Percentiles rank a stretch among this genome's conserved stretches.
These are phyloP conservation scores for Thalassiosira mediterranea DNA, from an alignment of 352 stramenopile species.

Conservation along the genomic window DNA sequence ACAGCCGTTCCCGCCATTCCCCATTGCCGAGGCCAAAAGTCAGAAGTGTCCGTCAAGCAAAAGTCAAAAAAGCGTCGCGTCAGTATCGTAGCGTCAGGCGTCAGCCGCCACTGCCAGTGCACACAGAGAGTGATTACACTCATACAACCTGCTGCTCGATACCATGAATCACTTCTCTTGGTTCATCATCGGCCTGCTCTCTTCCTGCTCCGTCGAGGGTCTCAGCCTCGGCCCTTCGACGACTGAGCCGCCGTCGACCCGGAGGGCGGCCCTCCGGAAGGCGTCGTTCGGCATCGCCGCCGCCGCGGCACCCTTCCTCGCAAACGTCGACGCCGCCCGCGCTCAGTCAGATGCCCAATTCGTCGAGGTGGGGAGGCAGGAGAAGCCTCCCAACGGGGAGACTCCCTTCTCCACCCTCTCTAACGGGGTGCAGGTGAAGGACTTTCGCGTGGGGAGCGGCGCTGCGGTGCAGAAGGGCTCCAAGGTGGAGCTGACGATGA, in stretches of 20 bases:
- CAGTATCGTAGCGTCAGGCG: too few relatives aligned
- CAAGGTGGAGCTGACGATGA: constrained; percentile 65
- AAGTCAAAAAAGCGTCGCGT: too few relatives aligned
- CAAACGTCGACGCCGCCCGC: not conserved
- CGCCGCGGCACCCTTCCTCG: not conserved
- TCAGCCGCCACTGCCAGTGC: too few relatives aligned
- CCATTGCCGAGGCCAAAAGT: too few relatives aligned
- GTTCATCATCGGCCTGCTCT: constrained; percentile 4
- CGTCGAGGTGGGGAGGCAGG: constrained; percentile 38
- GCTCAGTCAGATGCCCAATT: constrained; percentile 34
- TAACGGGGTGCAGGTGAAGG: constrained; percentile 77
- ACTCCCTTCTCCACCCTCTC: constrained; percentile 59
- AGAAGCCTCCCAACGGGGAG: constrained; percentile 43
- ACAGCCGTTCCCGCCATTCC: too few relatives aligned
- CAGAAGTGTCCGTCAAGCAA: too few relatives aligned
- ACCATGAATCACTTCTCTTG: constrained; percentile 12
- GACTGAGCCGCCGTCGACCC: not conserved
- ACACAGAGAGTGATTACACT: too few relatives aligned
- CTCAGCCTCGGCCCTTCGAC: not conserved
- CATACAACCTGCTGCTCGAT: not conserved
- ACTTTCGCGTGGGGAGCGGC: constrained; percentile 51
- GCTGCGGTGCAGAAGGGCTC: constrained; percentile 29
- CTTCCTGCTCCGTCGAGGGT: constrained; percentile 1
- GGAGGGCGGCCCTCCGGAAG: constrained; percentile 2
- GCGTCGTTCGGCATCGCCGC: not conserved